Conservation (phyloP, 2,329 filamentous ascomycete species). For the Monosporascus sp. region DNA sequence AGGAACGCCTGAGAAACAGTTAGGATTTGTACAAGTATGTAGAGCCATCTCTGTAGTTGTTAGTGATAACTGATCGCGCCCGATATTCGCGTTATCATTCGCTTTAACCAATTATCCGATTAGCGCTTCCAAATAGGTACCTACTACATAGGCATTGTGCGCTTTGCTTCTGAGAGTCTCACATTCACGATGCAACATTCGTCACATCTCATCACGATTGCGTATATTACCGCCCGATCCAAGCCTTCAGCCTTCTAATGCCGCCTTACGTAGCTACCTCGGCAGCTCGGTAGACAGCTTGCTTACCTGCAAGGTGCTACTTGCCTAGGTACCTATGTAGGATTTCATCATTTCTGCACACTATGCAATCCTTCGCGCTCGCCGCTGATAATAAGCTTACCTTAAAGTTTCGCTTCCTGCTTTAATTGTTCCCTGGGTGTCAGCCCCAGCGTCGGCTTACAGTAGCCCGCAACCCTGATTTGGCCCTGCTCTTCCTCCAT, state of each 20-base stretch:
- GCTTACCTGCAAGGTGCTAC: neutral
- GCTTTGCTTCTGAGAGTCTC: no score
- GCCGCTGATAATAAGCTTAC: neutral
- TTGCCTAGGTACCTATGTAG: neutral
- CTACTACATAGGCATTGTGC: no score
- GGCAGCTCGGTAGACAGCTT: neutral
- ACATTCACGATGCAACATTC: no score
- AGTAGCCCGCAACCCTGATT: no score
- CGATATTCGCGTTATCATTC: neutral
- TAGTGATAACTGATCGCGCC: no score
- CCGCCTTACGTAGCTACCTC: neutral
- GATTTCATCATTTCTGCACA: neutral
- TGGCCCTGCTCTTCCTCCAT: neutral
- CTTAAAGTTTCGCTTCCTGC: neutral
- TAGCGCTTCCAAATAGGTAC: neutral
- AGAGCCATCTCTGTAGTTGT: no score
- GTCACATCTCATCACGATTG: conserved; percentile 1
- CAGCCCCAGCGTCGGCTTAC: neutral
- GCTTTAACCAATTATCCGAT: neutral
- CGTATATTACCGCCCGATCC: conserved; percentile 14
- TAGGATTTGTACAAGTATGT: neutral
- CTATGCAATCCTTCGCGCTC: neutral
- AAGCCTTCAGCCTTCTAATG: conserved; percentile 9
- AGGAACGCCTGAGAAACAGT: conserved; percentile 10
- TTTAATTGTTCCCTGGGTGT: neutral